These are phyloP conservation scores for Ceratocystis smalleyi DNA, from an alignment of 2,329 filamentous ascomycete species.

Conservation along the genomic window DNA sequence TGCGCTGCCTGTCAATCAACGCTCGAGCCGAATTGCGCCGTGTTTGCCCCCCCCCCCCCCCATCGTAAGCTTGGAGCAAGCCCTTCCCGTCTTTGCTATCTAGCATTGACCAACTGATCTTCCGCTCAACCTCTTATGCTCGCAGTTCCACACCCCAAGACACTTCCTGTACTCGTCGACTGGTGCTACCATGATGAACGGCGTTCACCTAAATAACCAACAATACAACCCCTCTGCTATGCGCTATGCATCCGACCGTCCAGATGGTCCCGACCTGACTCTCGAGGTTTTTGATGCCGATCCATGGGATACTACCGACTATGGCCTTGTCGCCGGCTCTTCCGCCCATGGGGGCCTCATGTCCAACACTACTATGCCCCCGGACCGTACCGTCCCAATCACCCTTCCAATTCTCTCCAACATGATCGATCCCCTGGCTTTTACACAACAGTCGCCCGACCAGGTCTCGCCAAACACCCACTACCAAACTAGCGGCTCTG, in stretches of 20 bases:
- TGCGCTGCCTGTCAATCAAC: background rate
- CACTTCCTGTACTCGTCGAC: conserved; percentile 2
- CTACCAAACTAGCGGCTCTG: background rate
- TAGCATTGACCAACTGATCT: background rate
- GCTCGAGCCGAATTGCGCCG: conserved; percentile 5
- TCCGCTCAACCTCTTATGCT: conserved; percentile 3
- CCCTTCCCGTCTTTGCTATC: background rate
- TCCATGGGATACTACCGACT: conserved; percentile 2
- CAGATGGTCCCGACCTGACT: conserved; percentile 1
- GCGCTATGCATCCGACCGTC: conserved; percentile 6
- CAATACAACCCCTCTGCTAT: conserved; percentile 1
- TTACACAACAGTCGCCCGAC: background rate
- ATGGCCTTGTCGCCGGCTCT: background rate
- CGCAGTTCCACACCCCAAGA: conserved; percentile 7
- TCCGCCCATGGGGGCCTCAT: conserved; percentile 1
- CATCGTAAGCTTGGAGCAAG: background rate
- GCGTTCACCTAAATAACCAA: background rate
- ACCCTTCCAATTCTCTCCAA: conserved; percentile 9
- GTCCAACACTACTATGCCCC: background rate
- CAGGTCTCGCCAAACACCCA: conserved; percentile 3
- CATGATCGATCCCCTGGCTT: background rate
- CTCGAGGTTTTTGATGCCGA: conserved; percentile 4
- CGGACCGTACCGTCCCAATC: conserved; percentile 1
- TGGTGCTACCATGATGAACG: background rate
- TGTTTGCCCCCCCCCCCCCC: background rate